phyloP scores from a whole-genome alignment of 345 rosid species.

The Triadica sebifera region DNA sequence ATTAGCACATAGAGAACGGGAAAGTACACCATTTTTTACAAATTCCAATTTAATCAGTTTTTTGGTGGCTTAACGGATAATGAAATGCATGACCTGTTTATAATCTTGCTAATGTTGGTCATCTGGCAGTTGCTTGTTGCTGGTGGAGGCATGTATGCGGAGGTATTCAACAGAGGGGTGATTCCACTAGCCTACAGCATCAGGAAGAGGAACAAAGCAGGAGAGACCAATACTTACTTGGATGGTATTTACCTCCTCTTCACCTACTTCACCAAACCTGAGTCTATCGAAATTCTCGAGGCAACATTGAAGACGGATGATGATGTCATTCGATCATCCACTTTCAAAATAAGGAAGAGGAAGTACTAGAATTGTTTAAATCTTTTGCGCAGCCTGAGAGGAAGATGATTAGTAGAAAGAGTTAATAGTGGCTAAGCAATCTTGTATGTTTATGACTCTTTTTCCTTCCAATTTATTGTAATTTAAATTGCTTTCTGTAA shows the following conservation, averaged over 20 bases:
- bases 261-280: slow-evolving; percentile 89
- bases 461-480: background rate
- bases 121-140: slow-evolving; percentile 78
- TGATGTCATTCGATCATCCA: slow-evolving; percentile 67
- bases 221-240: slow-evolving; percentile 71
- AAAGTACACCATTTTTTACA: background rate
- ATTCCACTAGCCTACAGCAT: slow-evolving; percentile 88
- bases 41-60: background rate
- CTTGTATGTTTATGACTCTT: slow-evolving; percentile 11
- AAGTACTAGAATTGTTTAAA: slow-evolving; percentile 36
- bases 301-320: slow-evolving; percentile 53
- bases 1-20: background rate
- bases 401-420: slow-evolving; percentile 21
- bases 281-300: slow-evolving; percentile 59
- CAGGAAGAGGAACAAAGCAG: slow-evolving; percentile 82
- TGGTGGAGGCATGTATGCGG: slow-evolving; percentile 97
- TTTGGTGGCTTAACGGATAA: background rate
- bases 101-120: slow-evolving; percentile 9
- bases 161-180: slow-evolving; percentile 94
- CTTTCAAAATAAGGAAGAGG: slow-evolving; percentile 70
- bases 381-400: slow-evolving; percentile 14
- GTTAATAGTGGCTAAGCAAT: slow-evolving; percentile 10
- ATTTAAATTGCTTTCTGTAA: slow-evolving; percentile 20
- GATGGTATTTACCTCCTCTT: slow-evolving; percentile 93
- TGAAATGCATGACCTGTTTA: too few species aligned